Evolutionary conservation across 495 filamentous ascomycete species (phyloP), one percentile per base, ranked within the genome.

Genomic region (Aspergillus nidulans): DNA sequence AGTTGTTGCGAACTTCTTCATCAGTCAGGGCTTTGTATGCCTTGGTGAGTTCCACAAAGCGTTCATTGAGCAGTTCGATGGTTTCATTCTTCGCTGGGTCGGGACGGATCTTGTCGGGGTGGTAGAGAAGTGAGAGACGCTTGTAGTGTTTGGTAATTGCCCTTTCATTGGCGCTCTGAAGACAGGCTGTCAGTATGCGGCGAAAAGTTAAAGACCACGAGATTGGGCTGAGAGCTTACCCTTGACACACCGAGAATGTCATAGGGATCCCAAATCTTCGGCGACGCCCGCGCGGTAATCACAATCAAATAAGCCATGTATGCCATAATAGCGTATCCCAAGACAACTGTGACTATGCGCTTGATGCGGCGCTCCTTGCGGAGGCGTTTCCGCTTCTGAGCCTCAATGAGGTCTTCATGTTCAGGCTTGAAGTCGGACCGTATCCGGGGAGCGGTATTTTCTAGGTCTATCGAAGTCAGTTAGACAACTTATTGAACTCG

Each of bases 21-120:
- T 98, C 94, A 8, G 95, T 97, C 40, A 98, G 78, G 7, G 95
- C 86, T 71, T 97, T 97, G 79, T 96, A 97, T 5, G 94, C 94
- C 76, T 98, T 97, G 46, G 90, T 89, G 55, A 97, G 77, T 62
- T 98, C 92, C 32, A 96, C 92, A 75, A 90, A 98, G 61, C 86
- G 80, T 38, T 90, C 81, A 65, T 92, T 97, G 52, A 97, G 79
- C 44, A 72, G 76, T 54, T 98, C 92, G 25, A 88, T 66, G 16
- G 94, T 98, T 71, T 95, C 84, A 70, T 98, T 98, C 69, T 87
- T 90, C 55, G 84, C 73, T 25, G 88, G 80, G 61, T 97, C 89
- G 4, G 85, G 85, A 62, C 80, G 81, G 51, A 86, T 84, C 71
- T 98, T 98, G 76, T 98, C 94, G 32, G 94, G 94, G 70, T 98